phyloP scores from a whole-genome alignment of 1,139 yeast genomes.

The Candida freyschussii region DNA sequence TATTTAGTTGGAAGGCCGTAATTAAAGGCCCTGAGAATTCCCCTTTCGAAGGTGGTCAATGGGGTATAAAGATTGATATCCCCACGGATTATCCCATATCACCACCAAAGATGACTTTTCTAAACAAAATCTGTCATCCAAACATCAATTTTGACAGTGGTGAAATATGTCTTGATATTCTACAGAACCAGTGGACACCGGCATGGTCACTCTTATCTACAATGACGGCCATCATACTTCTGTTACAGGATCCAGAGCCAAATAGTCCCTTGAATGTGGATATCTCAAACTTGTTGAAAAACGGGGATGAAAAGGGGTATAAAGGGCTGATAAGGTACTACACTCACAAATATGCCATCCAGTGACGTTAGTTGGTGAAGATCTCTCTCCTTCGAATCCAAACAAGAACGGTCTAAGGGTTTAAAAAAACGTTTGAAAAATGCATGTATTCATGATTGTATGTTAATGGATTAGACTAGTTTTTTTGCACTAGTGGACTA shows the following conservation, averaged over 20 bases:
- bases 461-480: no score
- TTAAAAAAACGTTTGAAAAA: no score
- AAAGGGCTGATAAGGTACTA: slow-evolving; percentile 60
- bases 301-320: slow-evolving; percentile 52
- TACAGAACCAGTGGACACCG: slow-evolving; percentile 74
- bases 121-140: slow-evolving; percentile 62
- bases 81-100: slow-evolving; percentile 58
- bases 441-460: no score
- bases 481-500: no score
- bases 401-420: no score
- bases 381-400: no score
- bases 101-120: slow-evolving; percentile 63
- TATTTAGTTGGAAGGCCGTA: slow-evolving; percentile 56
- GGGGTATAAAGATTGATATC: slow-evolving; percentile 51
- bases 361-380: slow-evolving; percentile 2
- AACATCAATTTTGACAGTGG: slow-evolving; percentile 68
- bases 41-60: slow-evolving; percentile 51
- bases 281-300: slow-evolving; percentile 69
- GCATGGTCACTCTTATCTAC: slow-evolving; percentile 78
- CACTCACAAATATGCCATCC: slow-evolving; percentile 38
- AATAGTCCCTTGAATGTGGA: slow-evolving; percentile 84
- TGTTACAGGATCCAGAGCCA: slow-evolving; percentile 76
- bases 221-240: slow-evolving; percentile 64
- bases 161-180: slow-evolving; percentile 79
- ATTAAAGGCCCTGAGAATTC: slow-evolving; percentile 54